Evolutionary conservation across 1,284 basidiomycete species (phyloP).

Genomic region (Microbotryum silenes-acaulis): DNA sequence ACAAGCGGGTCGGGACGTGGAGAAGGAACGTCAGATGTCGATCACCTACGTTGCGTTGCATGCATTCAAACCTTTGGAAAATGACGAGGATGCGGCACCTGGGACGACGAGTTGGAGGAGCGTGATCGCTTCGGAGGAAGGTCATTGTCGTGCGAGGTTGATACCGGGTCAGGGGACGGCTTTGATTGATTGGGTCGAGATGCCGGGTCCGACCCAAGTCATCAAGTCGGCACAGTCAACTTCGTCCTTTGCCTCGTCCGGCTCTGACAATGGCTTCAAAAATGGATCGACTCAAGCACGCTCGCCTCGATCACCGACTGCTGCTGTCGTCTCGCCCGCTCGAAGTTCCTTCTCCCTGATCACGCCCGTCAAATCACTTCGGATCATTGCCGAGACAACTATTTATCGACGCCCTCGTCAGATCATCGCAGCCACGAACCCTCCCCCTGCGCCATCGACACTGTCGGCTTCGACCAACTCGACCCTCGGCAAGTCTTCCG

Average conservation of each 20-base stretch:
- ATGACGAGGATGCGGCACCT: background rate
- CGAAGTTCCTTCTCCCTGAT: background rate
- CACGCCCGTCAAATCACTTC: background rate
- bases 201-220: too few species aligned
- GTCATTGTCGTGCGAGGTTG: background rate
- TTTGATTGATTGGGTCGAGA: background rate
- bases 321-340: background rate
- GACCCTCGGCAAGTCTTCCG: too few species aligned
- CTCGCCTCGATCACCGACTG: background rate
- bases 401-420: conserved; percentile 5
- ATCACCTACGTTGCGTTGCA: background rate
- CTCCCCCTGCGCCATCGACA: background rate
- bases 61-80: background rate
- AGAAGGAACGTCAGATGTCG: background rate
- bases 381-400: conserved; percentile 5
- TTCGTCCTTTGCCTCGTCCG: too few species aligned
- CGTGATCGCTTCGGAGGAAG: background rate
- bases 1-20: background rate
- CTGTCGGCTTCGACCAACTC: background rate
- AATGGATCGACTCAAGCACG: background rate
- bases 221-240: too few species aligned
- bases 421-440: background rate
- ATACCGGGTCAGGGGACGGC: background rate
- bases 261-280: too few species aligned
- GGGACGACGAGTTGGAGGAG: background rate